phyloP scores from a whole-genome alignment of 331 rosid genomes.

The Telfairia occidentalis region DNA sequence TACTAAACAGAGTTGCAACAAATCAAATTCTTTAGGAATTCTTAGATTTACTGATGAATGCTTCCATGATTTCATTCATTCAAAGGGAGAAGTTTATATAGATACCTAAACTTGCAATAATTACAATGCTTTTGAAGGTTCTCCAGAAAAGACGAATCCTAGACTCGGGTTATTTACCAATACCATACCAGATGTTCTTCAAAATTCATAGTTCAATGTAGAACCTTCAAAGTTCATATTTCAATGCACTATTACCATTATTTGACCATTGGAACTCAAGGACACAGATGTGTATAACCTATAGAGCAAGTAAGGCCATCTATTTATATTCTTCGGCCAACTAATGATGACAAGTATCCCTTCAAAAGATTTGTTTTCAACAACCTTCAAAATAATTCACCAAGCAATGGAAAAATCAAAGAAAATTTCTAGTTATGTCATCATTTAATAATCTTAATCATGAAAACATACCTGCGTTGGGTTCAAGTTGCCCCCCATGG shows the following conservation, averaged over 20 bases:
- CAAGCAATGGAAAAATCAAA: neutral
- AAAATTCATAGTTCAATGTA: no score
- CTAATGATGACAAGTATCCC: neutral
- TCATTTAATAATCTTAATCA: neutral
- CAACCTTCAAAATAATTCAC: neutral
- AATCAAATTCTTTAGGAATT: no score
- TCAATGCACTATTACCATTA: neutral
- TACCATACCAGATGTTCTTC: neutral
- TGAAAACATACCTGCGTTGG: constrained; percentile 61
- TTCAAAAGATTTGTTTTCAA: neutral
- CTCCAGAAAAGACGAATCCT: neutral
- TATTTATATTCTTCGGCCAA: neutral
- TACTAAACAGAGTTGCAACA: no score
- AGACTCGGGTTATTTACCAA: neutral
- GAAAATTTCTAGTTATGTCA: neutral
- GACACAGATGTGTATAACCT: no score
- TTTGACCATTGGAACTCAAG: neutral
- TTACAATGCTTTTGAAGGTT: neutral
- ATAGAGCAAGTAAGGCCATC: no score
- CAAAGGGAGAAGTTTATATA: no score
- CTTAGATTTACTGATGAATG: no score
- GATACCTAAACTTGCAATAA: neutral
- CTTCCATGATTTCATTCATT: no score
- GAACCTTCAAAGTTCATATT: neutral
- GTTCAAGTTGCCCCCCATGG: constrained; percentile 88